Percentiles rank a stretch among this genome's conserved stretches.
Evolutionary conservation across 805 yeast genomes (phyloP).

Genomic region (Teunomyces cretensis): DNA sequence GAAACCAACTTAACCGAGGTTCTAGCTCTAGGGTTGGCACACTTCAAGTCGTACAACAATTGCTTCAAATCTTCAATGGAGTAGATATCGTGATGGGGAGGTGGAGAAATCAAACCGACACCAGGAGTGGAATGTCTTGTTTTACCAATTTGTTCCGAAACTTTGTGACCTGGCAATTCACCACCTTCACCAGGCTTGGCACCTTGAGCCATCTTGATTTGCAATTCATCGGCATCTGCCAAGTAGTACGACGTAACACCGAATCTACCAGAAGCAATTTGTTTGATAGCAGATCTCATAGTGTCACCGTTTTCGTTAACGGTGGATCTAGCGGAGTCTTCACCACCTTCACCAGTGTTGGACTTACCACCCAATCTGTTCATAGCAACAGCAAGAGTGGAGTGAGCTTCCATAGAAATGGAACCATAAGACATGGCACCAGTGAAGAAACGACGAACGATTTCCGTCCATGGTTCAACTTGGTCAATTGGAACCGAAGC

Average conservation of each 20-base stretch:
- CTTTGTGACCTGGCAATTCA: constrained; percentile 94
- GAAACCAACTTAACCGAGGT: constrained; percentile 95
- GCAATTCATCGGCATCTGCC: constrained; percentile 95
- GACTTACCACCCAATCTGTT: constrained; percentile 96
- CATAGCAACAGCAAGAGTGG: constrained; percentile 98
- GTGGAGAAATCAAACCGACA: constrained; percentile 96
- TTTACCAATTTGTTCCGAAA: constrained; percentile 81
- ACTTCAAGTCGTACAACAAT: constrained; percentile 91
- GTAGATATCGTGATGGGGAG: constrained; percentile 98
- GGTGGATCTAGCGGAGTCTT: constrained; percentile 86
- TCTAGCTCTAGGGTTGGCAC: constrained; percentile 95
- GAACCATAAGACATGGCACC: constrained; percentile 99
- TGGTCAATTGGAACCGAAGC: constrained; percentile 89
- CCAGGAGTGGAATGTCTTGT: constrained; percentile 97
- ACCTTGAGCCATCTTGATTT: constrained; percentile 98
- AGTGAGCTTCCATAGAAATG: constrained; percentile 97
- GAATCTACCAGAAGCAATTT: constrained; percentile 95
- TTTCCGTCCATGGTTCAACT: constrained; percentile 99
- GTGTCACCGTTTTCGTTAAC: constrained; percentile 88
- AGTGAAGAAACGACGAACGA: constrained; percentile 95
- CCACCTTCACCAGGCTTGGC: constrained; percentile 99
- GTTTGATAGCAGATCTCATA: constrained; percentile 98
- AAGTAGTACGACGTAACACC: constrained; percentile 95
- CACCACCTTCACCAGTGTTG: constrained; percentile 99
- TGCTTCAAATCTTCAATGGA: constrained; percentile 98